Percentiles rank a stretch among this genome's conserved stretches.
Conservation (phyloP, 2,329 filamentous ascomycete genomes). For the Sphaerulina vaccinii region DNA sequence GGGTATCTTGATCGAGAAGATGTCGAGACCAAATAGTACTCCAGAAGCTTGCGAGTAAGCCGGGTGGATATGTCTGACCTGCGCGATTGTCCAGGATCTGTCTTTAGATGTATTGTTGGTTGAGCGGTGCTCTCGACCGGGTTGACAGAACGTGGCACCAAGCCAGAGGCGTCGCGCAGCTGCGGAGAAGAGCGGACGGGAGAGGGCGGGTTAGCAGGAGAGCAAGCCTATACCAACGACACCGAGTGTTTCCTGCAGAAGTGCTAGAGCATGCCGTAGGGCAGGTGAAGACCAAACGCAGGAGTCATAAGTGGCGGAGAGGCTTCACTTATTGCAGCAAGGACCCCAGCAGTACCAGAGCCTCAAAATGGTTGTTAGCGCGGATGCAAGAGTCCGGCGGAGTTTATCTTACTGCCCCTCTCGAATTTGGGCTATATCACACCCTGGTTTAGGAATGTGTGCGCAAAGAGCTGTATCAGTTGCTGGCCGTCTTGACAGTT, state of each 20-base stretch:
- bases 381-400: slow-evolving; percentile 10
- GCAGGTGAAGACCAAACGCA: neutral
- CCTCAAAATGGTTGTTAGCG: slow-evolving; percentile 13
- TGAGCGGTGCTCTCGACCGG: slow-evolving; percentile 13
- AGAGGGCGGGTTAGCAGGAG: slow-evolving; percentile 1
- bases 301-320: slow-evolving; percentile 13
- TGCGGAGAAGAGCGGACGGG: slow-evolving; percentile 19
- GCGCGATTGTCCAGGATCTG: slow-evolving; percentile 10
- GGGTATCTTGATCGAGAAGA: too few species aligned
- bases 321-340: slow-evolving; percentile 14
- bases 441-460: slow-evolving; percentile 1
- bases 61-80: slow-evolving; percentile 2
- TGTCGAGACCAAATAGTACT: too few species aligned
- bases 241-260: slow-evolving; percentile 6
- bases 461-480: neutral
- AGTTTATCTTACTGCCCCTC: slow-evolving; percentile 14
- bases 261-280: neutral
- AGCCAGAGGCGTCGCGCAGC: slow-evolving; percentile 4
- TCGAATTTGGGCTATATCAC: slow-evolving; percentile 1
- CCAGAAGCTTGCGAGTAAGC: too few species aligned
- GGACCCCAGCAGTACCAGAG: slow-evolving; percentile 5
- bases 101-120: neutral
- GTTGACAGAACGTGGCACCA: slow-evolving; percentile 7
- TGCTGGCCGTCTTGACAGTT: neutral
- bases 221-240: slow-evolving; percentile 16